Evolutionary conservation across 1,139 yeast species (phyloP), one percentile per base, ranked within the genome.

Genomic region (Lodderomyces beijingensis): DNA sequence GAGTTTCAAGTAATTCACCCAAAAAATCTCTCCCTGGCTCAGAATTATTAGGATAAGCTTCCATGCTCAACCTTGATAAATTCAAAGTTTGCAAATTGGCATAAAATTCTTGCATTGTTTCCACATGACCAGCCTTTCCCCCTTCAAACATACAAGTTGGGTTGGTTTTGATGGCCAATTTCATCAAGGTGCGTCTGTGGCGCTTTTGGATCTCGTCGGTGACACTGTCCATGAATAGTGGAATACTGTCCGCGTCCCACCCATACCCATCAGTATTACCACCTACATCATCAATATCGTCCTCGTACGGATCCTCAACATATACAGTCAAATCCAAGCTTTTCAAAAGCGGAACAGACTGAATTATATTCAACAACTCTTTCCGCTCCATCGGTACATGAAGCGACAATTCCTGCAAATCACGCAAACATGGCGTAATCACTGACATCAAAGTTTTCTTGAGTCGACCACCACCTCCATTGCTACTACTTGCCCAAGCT

Each of bases 31-130:
- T 19, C 8, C 22, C n/a, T n/a, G 8, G 10, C 8, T 9, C 8
- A 19, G 8, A 19, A 19, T 19, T n/a, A 19, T 19, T n/a, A 9
- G 22, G 22, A n/a, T 9, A 19, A 19, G 10, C n/a, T 19, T 19
- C 22, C 8, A 19, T 19, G 27, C 80, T 51, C 3, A 75, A 43
- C 2, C 67, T 54, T 28, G 42, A 42, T 25, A 72, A 47, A 1
- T 47, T 27, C 34, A 65, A 47, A 8, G 24, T 28, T 3, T 38
- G 26, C 7, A 65, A 39, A 16, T 47, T 37, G 21, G 29, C 8
- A 16, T 38, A 36, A n/a, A 9, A 19, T n/a, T 19, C 22, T 9
- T 19, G 22, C n/a, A 19, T 19, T 8, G 10, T n/a, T 9, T 9
- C 8, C 8, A 9, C 22, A 19, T 19, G 22, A 19, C n/a, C 8